Percentiles rank a stretch among this genome's conserved stretches.
These are phyloP conservation scores for Rhizopogon vesiculosus DNA, from an alignment of 768 basidiomycete genomes.

Conservation along the genomic window DNA sequence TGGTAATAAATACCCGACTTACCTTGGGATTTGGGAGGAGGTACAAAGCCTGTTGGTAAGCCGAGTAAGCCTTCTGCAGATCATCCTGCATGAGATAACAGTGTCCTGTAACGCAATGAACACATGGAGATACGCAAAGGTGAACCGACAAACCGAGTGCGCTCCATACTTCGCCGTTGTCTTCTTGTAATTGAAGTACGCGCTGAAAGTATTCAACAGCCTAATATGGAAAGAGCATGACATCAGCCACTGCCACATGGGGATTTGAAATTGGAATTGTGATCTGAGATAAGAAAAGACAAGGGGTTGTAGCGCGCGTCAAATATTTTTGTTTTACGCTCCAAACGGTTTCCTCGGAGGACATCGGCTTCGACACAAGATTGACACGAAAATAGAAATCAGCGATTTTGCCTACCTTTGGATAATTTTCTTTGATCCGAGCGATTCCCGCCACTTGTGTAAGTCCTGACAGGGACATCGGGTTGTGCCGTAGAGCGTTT, in stretches of 20 bases:
- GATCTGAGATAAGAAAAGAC: conserved; percentile 12
- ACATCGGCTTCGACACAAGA: conserved; percentile 19
- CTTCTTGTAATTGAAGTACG: conserved; percentile 83
- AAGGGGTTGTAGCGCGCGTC: not conserved
- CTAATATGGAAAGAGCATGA: conserved; percentile 39
- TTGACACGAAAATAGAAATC: conserved; percentile 22
- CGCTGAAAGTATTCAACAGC: conserved; percentile 97
- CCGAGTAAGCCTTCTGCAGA: conserved; percentile 96
- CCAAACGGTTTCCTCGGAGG: conserved; percentile 24
- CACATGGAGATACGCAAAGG: conserved; percentile 8
- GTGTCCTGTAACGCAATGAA: conserved; percentile 54
- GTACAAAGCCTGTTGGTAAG: conserved; percentile 97
- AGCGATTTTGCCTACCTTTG: conserved; percentile 56
- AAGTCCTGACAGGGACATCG: conserved; percentile 83
- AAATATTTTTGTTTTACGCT: conserved; percentile 1
- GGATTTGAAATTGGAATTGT: conserved; percentile 17
- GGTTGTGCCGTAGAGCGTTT: conserved; percentile 92
- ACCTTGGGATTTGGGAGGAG: conserved; percentile 94
- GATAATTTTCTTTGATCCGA: conserved; percentile 96
- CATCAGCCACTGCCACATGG: conserved; percentile 27
- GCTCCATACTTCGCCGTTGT: conserved; percentile 99
- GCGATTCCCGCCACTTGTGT: conserved; percentile 95
- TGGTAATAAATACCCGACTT: conserved; percentile 8
- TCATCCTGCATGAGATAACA: conserved; percentile 99
- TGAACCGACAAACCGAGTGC: conserved; percentile 65